These are phyloP conservation scores for Ramaria sp. DNA, from an alignment of 768 basidiomycete species.

Conservation along the genomic window DNA sequence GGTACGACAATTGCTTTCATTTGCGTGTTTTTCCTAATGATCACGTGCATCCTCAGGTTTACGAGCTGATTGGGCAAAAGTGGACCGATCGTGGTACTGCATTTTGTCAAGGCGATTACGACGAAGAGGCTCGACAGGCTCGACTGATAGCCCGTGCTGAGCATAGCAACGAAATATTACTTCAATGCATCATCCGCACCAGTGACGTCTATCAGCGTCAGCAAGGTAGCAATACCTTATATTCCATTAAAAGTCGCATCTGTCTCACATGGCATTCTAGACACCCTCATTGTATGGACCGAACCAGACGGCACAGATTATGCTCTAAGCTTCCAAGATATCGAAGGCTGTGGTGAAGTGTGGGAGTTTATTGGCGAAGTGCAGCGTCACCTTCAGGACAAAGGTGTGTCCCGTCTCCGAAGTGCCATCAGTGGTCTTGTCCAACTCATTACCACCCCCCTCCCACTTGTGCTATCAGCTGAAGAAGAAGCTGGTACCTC, in stretches of 20 bases:
- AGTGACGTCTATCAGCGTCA: constrained; percentile 82
- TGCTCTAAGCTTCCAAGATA: constrained; percentile 93
- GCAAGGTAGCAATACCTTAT: constrained; percentile 47
- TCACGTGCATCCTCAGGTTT: constrained; percentile 47
- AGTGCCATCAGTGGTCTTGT: background rate
- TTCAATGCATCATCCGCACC: constrained; percentile 70
- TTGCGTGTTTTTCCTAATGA: background rate
- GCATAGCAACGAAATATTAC: constrained; percentile 57
- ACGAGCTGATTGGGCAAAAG: constrained; percentile 80
- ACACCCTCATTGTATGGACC: constrained; percentile 98
- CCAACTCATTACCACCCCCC: background rate
- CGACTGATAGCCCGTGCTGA: constrained; percentile 80
- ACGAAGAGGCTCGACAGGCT: constrained; percentile 66
- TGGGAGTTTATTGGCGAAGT: constrained; percentile 97
- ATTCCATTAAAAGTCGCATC: constrained; percentile 1
- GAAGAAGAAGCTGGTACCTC: constrained; percentile 4
- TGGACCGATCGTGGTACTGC: constrained; percentile 98
- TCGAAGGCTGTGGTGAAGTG: constrained; percentile 89
- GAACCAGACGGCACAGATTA: constrained; percentile 92
- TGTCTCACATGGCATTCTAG: constrained; percentile 29
- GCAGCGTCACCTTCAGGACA: constrained; percentile 66
- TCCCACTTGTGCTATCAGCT: background rate
- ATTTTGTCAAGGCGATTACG: constrained; percentile 85
- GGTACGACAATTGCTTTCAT: background rate
- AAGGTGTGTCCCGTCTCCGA: constrained; percentile 33